Base-by-base conservation (phyloP, 2,329 filamentous ascomycete species). In the Colletotrichum sp. region DNA sequence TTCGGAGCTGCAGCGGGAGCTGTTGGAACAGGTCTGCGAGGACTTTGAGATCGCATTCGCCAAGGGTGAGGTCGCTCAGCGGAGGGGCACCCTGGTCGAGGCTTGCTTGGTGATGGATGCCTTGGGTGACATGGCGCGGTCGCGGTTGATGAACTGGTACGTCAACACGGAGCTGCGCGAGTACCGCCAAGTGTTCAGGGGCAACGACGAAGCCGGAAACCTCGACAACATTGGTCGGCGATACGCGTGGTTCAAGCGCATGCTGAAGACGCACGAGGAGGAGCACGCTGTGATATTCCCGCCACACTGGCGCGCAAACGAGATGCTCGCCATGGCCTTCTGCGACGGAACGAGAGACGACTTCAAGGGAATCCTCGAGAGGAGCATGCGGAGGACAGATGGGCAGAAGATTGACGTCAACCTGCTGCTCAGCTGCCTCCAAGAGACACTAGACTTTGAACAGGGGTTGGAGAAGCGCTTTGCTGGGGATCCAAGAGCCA, bases 11-110 rank as follows among this genome's bases (percentile, higher is more conserved):
- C 97, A 99, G 86, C 90, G 96, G 76, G 96, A 98, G 84, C 87
- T 99, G 74, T 87, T 98, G 73, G 97, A 99, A 86, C 97, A 99
- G 85, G 94, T 99, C n/a, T 99, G 97, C 83, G 97, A 99, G 85
- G 97, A 99, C 85, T 99, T 99, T 82, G 97, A 99, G 87, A 91
- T 98, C 74, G 94, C 95, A 0, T 99, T 99, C 85, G 94, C 96
- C 24, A 98, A 96, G 84, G 93, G 92, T 26, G 96, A 99, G 84
- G 92, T 98, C 16, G 88, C 89, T 5, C 88, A 92, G 73, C 93
- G 93, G 79, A 92, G 92, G 79, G 90, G 89, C 16, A 93, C 93
- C 83, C 89, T 99, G 72, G 89, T 94, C 43, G 97, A 99, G 85
- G 96, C 95, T 1, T 99, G 97, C 83, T 88, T 95, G 78, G 96